Evolutionary conservation across 306 rosid genomes (phyloP), one percentile per base, ranked within the genome.

Genomic region (Rosa lucieae): DNA sequence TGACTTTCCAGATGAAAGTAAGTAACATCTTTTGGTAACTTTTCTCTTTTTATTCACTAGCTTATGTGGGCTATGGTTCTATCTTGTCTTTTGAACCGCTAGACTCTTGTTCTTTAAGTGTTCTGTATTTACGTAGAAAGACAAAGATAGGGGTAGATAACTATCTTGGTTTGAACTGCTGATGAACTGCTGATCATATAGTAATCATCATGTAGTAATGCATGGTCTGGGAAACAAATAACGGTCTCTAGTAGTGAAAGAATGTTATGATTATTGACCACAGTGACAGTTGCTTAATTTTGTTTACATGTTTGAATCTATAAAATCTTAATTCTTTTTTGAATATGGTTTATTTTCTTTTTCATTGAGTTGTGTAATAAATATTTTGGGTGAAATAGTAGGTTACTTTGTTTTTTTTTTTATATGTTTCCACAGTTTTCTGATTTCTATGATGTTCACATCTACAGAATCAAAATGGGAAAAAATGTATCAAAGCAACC

Each of bases 1-100:
- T 69, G 96, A 94, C 84, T 94, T 89, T 72, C 89, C 96, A 4
- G 98, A 84, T 81, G 84, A 94, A 79, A 79, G 98, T 93, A 87
- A 82, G 89, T 72, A 49, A 70, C 59, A 29, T 69, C 14, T 63
- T 39, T 73, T 3, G 39, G 43, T 3, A 48, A 47, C 7, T 43
- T 43, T 6, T 43, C 8, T 32, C 37, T 5, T 6, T 43, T 43
- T 40, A 5, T 13, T 71, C 59, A 23, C 43, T 3, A 14, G 3
- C 56, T 21, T 47, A 42, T 23, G 75, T n/a, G 5, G 13, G 13
- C 6, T 46, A 13, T 5, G 58, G n/a, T 48, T 47, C 47, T 14
- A 49, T 21, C 42, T 71, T 53, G 23, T 53, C 6, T 5, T 13
- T 23, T 23, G 58, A 47, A 47, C 61, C 3, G n/a, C 23, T 62